Evolutionary conservation across 2,329 filamentous ascomycete species (phyloP), one percentile per base, ranked within the genome.

Genomic region (Cladophialophora psammophila): DNA sequence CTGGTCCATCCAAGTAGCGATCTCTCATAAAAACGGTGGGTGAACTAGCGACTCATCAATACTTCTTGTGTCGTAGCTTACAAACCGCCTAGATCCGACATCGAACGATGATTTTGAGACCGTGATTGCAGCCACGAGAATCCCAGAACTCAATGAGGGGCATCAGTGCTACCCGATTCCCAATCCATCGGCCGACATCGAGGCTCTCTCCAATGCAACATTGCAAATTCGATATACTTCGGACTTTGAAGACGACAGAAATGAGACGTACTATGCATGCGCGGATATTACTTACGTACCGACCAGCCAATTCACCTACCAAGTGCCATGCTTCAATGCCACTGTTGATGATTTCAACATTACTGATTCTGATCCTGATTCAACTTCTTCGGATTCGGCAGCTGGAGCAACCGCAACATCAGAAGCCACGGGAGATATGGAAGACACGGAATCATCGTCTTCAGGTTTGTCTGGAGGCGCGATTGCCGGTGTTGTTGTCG

Each of bases 1-100:
- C 5, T 88, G 82, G 73, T 80, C 83, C 48, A 76, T 87, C 31
- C 80, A 84, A 59, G 79, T 89, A 20, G 81, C 83, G 61, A 81
- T 89, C 60, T 85, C 87, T 0, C 84, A 86, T 36, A 60, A 45
- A 9, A 59, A 64, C 38, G 50, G 68, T 70, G 48, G 15, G 64
- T 36, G 68, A 76, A 76, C 5, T 32, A 15, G n/a, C 8, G 31
- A 58, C 34, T 7, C 18, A 5, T 7, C 45, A 3, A 42, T 3
- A 20, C 18, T 12, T 20, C 18, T 20, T 50, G 26, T 18, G 8
- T 50, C 45, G n/a, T 54, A 20, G 2, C 62, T 68, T 45, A 68
- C 45, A 15, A 50, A 2, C 8, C 12, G 26, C 6, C 31, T 56
- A 81, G 80, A 81, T 60, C 81, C 81, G 2, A 77, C 70, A 1